Evolutionary conservation across 1,284 basidiomycete species (phyloP), one percentile per base, ranked within the genome.

Genomic region (Exobasidium cylindrosporum): DNA sequence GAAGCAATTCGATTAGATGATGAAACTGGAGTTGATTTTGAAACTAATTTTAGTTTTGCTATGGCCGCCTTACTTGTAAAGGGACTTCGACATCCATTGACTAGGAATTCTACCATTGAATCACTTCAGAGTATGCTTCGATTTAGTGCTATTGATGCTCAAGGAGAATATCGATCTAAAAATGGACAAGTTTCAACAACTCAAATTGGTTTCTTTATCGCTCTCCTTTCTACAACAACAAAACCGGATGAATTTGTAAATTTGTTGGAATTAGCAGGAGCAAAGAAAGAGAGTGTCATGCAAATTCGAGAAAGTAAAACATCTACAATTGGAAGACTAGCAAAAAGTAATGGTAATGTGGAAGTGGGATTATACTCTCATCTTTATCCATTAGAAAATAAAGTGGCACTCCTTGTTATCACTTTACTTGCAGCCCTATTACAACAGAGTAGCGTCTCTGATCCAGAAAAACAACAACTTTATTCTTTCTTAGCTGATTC

Each of bases 11-110:
- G 67, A 52, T 58, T 77, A 26, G 74, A 77, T 47, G 74, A 75
- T 52, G 73, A 75, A 61, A 69, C 70, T 1, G 74, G 74, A 1
- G 68, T 77, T n/a, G 73, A 77, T 50, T 77, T 77, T 64, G 74
- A 77, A 47, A 69, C 70, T 65, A 74, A 74, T 63, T 77, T 77
- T 53, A 67, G 67, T 24, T 77, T 77, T 57, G 72, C 64, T 13
- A 67, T 74, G 65, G 73, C 74, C 7, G 72, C 74, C 3, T 62
- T 77, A 40, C 65, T 77, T n/a, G 69, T 75, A 54, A 73, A 73
- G 30, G 74, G 74, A 10, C 54, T 77, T 55, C 63, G 74, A 3
- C 73, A 76, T 62, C 73, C 72, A 1, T 65, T 63, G 1, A 77
- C 74, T 3, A 69, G 67, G 55, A 70, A 72, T 7, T 60, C 46